Conservation (phyloP, 345 rosid species). For the Rhodomyrtus tomentosa region DNA sequence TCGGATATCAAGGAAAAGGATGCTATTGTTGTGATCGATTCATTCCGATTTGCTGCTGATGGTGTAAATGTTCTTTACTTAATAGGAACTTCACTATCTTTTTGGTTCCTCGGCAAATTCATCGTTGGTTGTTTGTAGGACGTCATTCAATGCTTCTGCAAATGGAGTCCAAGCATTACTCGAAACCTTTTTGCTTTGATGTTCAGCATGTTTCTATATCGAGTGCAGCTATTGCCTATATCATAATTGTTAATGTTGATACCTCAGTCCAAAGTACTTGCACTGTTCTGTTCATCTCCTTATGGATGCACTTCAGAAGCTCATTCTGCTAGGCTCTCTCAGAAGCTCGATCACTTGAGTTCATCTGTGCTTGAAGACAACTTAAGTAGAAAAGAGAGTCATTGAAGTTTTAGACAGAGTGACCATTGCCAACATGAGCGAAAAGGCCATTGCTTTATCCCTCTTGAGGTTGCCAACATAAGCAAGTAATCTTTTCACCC, state of each 20-base stretch:
- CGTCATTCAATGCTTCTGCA: neutral
- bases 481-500: neutral
- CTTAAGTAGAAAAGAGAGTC: neutral
- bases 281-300: neutral
- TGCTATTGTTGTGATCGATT: neutral
- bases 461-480: neutral
- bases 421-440: neutral
- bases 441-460: neutral
- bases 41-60: neutral
- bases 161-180: neutral
- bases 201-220: neutral
- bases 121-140: neutral
- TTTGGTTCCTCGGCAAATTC: neutral
- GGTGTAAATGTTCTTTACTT: neutral
- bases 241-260: neutral
- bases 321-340: neutral
- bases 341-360: neutral
- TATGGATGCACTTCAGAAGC: neutral
- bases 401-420: neutral
- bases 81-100: neutral
- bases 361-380: neutral
- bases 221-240: neutral
- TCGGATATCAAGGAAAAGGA: neutral
- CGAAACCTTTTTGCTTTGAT: neutral
- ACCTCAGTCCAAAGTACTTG: neutral